Percentiles rank a stretch among this genome's conserved stretches.
Evolutionary conservation across 371 early-diverging fungal genomes (phyloP).

Genomic region (Parasitella parasitica): DNA sequence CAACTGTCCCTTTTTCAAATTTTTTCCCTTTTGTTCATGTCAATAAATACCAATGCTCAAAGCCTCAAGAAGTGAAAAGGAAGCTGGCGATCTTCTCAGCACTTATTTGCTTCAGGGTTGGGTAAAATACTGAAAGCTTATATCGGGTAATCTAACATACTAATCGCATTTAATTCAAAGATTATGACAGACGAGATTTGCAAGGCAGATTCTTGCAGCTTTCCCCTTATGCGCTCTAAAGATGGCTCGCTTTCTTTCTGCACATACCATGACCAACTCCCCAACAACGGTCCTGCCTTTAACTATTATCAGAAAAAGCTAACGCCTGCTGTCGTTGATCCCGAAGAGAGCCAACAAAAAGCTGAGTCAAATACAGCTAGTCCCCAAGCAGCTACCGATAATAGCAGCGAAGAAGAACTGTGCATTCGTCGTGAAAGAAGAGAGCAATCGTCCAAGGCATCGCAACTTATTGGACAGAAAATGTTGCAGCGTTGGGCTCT

Average conservation of each 20-base stretch:
- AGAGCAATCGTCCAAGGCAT: constrained; percentile 65
- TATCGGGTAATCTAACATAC: too few relatives aligned
- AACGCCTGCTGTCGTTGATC: not conserved
- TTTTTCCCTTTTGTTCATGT: not conserved
- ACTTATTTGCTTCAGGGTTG: constrained; percentile 50
- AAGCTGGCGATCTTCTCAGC: constrained; percentile 28
- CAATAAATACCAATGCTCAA: not conserved
- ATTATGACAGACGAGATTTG: constrained; percentile 55
- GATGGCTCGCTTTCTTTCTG: constrained; percentile 51
- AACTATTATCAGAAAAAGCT: not conserved
- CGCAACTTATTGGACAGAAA: constrained; percentile 65
- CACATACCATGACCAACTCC: constrained; percentile 47
- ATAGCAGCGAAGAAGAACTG: constrained; percentile 10
- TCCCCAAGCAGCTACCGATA: constrained; percentile 9
- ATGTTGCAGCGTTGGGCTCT: constrained; percentile 73
- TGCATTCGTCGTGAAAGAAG: constrained; percentile 29
- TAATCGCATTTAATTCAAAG: constrained; percentile 22
- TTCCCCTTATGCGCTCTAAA: constrained; percentile 57
- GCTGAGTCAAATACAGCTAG: not conserved
- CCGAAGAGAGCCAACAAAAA: not conserved
- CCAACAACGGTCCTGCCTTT: constrained; percentile 19
- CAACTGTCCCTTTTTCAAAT: not conserved
- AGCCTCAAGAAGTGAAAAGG: constrained; percentile 16
- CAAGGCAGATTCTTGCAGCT: constrained; percentile 35
- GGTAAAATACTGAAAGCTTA: constrained; percentile 23